These are phyloP conservation scores for Alternaria longipes DNA, from an alignment of 2,329 filamentous ascomycete genomes.

Conservation along the genomic window DNA sequence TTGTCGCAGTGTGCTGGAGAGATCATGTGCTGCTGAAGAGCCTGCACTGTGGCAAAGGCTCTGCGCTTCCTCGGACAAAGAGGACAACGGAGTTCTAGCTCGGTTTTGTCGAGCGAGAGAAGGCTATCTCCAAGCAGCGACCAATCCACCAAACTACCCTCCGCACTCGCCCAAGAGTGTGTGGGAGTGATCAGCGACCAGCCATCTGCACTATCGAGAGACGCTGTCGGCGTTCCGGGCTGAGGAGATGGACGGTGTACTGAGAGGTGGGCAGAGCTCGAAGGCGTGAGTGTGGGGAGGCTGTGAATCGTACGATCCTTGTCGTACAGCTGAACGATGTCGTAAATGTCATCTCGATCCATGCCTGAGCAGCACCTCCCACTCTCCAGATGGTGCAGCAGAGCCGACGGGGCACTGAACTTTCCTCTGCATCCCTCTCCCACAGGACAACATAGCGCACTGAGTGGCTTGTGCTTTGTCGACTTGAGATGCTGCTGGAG, in stretches of 20 bases:
- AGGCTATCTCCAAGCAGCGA: conserved; percentile 6
- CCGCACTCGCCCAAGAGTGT: conserved; percentile 2
- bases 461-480: conserved; percentile 20
- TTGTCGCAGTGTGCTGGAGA: conserved; percentile 2
- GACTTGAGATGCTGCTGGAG: conserved; percentile 15
- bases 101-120: not conserved
- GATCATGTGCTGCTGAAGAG: not conserved
- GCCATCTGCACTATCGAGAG: conserved; percentile 5
- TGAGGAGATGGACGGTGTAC: not conserved
- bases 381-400: conserved; percentile 21
- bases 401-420: conserved; percentile 14
- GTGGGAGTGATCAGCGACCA: conserved; percentile 10
- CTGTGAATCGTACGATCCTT: conserved; percentile 12
- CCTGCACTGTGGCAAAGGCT: conserved; percentile 4
- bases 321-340: conserved; percentile 16
- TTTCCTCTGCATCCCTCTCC: conserved; percentile 13
- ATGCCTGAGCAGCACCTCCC: conserved; percentile 17
- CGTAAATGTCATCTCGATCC: conserved; percentile 12
- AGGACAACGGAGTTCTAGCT: not conserved
- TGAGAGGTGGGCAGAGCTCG: not conserved
- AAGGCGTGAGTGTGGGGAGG: conserved; percentile 3
- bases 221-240: not conserved
- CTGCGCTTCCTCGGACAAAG: not conserved
- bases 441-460: conserved; percentile 13
- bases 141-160: conserved; percentile 7